Conservation (phyloP, 1,139 yeast species). For the Lodderomyces jiufengensis region DNA sequence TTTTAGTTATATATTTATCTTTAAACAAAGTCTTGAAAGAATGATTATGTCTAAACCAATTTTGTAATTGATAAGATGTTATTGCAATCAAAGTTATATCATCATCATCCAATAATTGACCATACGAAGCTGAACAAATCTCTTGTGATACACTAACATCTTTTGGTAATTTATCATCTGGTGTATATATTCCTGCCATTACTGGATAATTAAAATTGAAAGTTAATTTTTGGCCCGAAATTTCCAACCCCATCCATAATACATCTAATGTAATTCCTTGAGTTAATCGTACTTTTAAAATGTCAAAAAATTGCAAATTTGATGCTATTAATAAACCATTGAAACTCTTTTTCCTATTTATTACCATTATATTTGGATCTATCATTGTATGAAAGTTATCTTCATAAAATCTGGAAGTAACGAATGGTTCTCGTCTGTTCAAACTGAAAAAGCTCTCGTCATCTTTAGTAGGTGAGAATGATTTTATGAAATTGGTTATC, state of each 20-base stretch:
- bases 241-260: slow-evolving; percentile 35
- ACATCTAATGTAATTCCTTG: slow-evolving; percentile 21
- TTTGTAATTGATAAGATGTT: slow-evolving; percentile 36
- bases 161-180: slow-evolving; percentile 19
- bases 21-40: slow-evolving; percentile 15
- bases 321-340: slow-evolving; percentile 29
- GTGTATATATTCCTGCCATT: slow-evolving; percentile 33
- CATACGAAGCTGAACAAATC: slow-evolving; percentile 40
- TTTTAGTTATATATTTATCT: slow-evolving; percentile 15
- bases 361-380: slow-evolving; percentile 28
- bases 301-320: slow-evolving; percentile 24
- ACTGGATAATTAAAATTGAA: slow-evolving; percentile 29
- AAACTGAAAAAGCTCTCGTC: slow-evolving; percentile 23
- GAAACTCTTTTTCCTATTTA: slow-evolving; percentile 26
- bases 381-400: slow-evolving; percentile 23
- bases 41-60: slow-evolving; percentile 18
- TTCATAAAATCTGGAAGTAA: slow-evolving; percentile 21
- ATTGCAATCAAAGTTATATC: slow-evolving; percentile 25
- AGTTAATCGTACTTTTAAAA: slow-evolving; percentile 23
- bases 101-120: slow-evolving; percentile 28
- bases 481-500: slow-evolving; percentile 21
- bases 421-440: slow-evolving; percentile 9
- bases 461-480: slow-evolving; percentile 20
- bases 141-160: slow-evolving; percentile 25
- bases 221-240: slow-evolving; percentile 25